phyloP scores from a whole-genome alignment of 2,329 filamentous ascomycete genomes.

The Sporothrix pallida region DNA sequence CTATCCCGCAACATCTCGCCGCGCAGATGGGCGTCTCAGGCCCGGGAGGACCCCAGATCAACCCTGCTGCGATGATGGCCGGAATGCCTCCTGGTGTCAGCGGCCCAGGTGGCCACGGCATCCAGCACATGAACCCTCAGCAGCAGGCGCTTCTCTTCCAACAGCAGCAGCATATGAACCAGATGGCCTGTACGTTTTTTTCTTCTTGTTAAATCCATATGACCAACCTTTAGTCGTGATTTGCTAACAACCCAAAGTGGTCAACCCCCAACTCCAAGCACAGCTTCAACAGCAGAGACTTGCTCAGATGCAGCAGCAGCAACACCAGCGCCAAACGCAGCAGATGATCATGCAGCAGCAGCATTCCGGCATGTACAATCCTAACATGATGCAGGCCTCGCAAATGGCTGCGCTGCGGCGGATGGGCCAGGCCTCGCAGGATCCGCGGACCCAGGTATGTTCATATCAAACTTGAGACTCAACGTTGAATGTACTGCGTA shows the following conservation, averaged over 20 bases:
- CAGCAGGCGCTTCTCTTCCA: slow-evolving; percentile 64
- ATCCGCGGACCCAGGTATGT: slow-evolving; percentile 39
- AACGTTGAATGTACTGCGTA: too few species aligned
- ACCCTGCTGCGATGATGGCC: slow-evolving; percentile 72
- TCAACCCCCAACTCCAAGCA: slow-evolving; percentile 46
- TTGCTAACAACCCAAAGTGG: slow-evolving; percentile 30
- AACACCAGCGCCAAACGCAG: slow-evolving; percentile 59
- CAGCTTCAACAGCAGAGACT: slow-evolving; percentile 60
- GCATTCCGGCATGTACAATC: slow-evolving; percentile 56
- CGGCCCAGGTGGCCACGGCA: slow-evolving; percentile 67
- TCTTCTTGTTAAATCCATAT: too few species aligned
- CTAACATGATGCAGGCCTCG: slow-evolving; percentile 59
- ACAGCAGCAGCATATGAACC: slow-evolving; percentile 53
- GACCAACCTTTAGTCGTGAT: too few species aligned
- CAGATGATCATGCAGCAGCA: slow-evolving; percentile 63
- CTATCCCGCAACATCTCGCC: slow-evolving; percentile 69
- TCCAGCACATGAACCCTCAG: slow-evolving; percentile 72
- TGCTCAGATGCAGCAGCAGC: slow-evolving; percentile 60
- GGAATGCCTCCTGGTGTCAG: slow-evolving; percentile 73
- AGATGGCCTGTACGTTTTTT: slow-evolving; percentile 45
- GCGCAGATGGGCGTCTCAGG: slow-evolving; percentile 74
- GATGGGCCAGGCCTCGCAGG: slow-evolving; percentile 35
- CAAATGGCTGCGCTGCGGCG: slow-evolving; percentile 47
- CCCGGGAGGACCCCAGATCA: slow-evolving; percentile 73
- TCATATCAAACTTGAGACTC: too few species aligned